A percentile compares a stretch with the other conserved stretches of the same genome.
These are phyloP conservation scores for Pseudopyricularia cyperi DNA, from an alignment of 2,329 filamentous ascomycete species.

Conservation along the genomic window DNA sequence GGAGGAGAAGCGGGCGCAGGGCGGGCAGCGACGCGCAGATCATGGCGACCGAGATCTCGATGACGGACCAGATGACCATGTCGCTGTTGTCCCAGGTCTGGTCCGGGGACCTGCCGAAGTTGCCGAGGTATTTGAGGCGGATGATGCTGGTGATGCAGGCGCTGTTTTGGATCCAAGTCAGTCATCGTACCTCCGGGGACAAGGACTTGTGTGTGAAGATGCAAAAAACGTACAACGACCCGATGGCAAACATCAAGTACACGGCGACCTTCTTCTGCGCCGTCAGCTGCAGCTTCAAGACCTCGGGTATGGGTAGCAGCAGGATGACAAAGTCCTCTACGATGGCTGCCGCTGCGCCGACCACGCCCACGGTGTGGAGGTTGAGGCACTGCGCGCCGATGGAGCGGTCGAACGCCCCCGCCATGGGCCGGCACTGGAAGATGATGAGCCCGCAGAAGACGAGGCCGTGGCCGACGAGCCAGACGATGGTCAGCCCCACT, in stretches of 20 bases:
- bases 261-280: slow-evolving; percentile 31
- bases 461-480: slow-evolving; percentile 17
- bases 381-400: slow-evolving; percentile 34
- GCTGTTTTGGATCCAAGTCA: no score
- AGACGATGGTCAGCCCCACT: slow-evolving; percentile 9
- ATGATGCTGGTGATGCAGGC: slow-evolving; percentile 15
- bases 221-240: slow-evolving; percentile 16
- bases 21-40: slow-evolving; percentile 26
- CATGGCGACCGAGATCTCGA: slow-evolving; percentile 22
- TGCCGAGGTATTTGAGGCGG: slow-evolving; percentile 8
- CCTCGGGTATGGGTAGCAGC: slow-evolving; percentile 25
- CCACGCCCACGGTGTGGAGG: slow-evolving; percentile 30
- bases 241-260: slow-evolving; percentile 29
- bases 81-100: slow-evolving; percentile 13
- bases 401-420: slow-evolving; percentile 37
- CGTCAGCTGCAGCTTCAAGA: slow-evolving; percentile 23
- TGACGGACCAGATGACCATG: slow-evolving; percentile 18
- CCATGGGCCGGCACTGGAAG: slow-evolving; percentile 34
- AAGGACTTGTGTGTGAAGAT: slow-evolving; percentile 2
- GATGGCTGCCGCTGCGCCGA: slow-evolving; percentile 31
- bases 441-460: slow-evolving; percentile 18
- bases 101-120: slow-evolving; percentile 2
- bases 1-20: slow-evolving; percentile 20
- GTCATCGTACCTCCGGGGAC: no score
- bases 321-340: slow-evolving; percentile 27